A percentile compares a stretch with the other conserved stretches of the same genome.
Evolutionary conservation across 208 protist species (phyloP).

Genomic region (Angomonas deanei): DNA sequence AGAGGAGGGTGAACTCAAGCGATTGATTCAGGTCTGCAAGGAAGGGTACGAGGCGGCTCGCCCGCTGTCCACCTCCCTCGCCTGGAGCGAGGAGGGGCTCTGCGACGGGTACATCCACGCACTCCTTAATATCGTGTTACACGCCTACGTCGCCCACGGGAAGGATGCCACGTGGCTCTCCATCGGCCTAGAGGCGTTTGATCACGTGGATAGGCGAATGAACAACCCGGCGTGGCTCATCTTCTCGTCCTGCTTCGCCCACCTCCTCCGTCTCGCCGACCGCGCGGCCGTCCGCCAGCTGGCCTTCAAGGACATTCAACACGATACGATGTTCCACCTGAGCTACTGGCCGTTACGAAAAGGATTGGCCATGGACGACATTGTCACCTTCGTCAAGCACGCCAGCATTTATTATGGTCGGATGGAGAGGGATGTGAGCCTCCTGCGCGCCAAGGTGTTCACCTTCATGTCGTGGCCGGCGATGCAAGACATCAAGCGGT

Average conservation of each 20-base stretch:
- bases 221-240: constrained; percentile 85
- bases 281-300: constrained; percentile 58
- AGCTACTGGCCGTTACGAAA: constrained; percentile 74
- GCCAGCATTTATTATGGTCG: constrained; percentile 51
- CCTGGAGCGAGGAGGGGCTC: constrained; percentile 80
- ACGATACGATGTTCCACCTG: constrained; percentile 85
- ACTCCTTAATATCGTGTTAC: constrained; percentile 62
- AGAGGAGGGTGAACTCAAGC: constrained; percentile 16
- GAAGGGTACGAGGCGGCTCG: constrained; percentile 35
- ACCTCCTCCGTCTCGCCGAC: constrained; percentile 59
- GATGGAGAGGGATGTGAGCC: constrained; percentile 58
- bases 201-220: constrained; percentile 45
- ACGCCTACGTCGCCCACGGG: constrained; percentile 36
- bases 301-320: constrained; percentile 79
- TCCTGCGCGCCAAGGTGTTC: constrained; percentile 80
- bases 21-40: constrained; percentile 39
- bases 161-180: constrained; percentile 33
- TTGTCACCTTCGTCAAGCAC: constrained; percentile 43
- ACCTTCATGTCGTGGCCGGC: constrained; percentile 72
- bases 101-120: constrained; percentile 82
- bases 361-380: constrained; percentile 49
- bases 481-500: constrained; percentile 74
- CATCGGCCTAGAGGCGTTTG: constrained; percentile 43
- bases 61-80: constrained; percentile 46
- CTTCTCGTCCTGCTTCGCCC: constrained; percentile 59